Evolutionary conservation across 2,329 filamentous ascomycete species (phyloP), one percentile per base, ranked within the genome.

Genomic region (Arthrobotrys musiformis): DNA sequence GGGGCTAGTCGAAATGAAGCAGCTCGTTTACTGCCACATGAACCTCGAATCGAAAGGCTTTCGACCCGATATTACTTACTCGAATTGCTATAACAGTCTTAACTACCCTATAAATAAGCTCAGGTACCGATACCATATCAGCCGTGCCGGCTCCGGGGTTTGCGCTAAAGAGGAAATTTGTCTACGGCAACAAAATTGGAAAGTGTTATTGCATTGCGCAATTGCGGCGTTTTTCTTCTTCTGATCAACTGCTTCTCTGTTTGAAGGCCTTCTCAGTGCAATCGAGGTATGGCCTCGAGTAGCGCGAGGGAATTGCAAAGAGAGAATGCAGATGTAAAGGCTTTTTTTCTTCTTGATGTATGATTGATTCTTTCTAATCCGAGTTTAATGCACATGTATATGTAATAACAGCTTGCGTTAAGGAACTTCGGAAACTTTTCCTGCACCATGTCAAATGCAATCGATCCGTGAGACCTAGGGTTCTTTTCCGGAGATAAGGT

Each of bases 41-140:
- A 56, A 58, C 17, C 28, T 70, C 42, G 54, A 72, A 58, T 58
- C 68, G 58, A 64, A 35, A 42, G 63, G n/a, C 46, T 48, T 64
- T 48, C 37, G 37, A 72, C 46, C 68, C 68, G 68, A 72, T 52
- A 67, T 67, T 67, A 44, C 63, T 67, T 42, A 35, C 42, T 64
- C 60, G 54, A 58, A 58, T 40, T 37, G 24, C 52, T 56, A 24
- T 37, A 56, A 11, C 22, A 70, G 72, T 67, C 46, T 66, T 70
- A 40, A 58, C 19, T 6, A 33, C 44, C 30, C 61, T 68, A 67
- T 61, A 74, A 67, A 67, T 68, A 68, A 74, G 40, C 30, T 28
- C 35, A 62, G 24, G 52, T 74, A 64, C 66, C 48, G 50, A 70
- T 77, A 70, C 66, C 50, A 54, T 70, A 66, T 70, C 66, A 50